phyloP scores from a whole-genome alignment of 2,329 filamentous ascomycete species.

The Hypocrella siamensis region DNA sequence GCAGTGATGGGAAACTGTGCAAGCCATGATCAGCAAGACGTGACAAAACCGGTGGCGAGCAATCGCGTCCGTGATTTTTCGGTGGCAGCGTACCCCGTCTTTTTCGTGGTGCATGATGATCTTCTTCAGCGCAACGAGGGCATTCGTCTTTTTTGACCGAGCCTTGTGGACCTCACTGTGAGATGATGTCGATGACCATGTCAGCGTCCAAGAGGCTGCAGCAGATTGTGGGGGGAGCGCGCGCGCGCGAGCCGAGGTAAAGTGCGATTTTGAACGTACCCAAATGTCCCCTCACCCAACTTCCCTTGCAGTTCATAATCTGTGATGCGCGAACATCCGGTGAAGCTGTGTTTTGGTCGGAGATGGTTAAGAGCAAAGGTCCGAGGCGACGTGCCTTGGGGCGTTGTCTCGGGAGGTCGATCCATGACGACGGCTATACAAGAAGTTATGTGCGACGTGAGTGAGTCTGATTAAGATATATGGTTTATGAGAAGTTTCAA shows the following conservation, averaged over 20 bases:
- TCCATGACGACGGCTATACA: constrained; percentile 15
- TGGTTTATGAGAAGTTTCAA: too few relatives aligned
- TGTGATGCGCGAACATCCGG: constrained; percentile 68
- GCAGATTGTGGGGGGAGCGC: neutral
- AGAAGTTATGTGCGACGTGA: too few relatives aligned
- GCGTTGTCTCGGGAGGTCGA: constrained; percentile 12
- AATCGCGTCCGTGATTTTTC: too few relatives aligned
- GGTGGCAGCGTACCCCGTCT: constrained; percentile 63
- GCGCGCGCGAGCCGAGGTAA: neutral
- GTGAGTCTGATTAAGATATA: too few relatives aligned
- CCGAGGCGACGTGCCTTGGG: constrained; percentile 32
- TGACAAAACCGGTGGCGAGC: too few relatives aligned
- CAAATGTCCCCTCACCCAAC: constrained; percentile 90
- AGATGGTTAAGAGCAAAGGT: constrained; percentile 40
- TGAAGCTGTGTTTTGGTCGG: constrained; percentile 47
- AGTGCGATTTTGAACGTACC: constrained; percentile 33
- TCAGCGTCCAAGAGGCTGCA: too few relatives aligned
- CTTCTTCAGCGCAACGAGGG: constrained; percentile 83
- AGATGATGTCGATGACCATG: neutral
- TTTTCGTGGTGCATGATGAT: constrained; percentile 99
- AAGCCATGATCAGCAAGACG: too few relatives aligned
- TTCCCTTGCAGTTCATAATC: constrained; percentile 71
- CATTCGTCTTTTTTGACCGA: constrained; percentile 56
- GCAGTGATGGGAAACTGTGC: constrained; percentile 99
- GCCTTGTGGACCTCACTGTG: constrained; percentile 79